A percentile compares a stretch with the other conserved stretches of the same genome.
These are phyloP conservation scores for Lactifluus piperatus DNA, from an alignment of 768 basidiomycete species.

Conservation along the genomic window DNA sequence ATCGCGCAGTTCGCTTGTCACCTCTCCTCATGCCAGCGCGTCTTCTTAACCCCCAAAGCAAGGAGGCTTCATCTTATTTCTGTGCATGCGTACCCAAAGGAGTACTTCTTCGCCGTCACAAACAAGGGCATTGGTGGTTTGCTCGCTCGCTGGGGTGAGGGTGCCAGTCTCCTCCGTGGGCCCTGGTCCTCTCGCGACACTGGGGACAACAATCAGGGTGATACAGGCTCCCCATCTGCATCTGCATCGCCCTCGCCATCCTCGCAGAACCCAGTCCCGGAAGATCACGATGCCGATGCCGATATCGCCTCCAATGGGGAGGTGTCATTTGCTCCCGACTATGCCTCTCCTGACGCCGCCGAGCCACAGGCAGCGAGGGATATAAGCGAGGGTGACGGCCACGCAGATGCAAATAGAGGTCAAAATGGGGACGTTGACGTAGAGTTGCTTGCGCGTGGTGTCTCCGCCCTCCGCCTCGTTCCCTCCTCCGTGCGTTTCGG, in stretches of 20 bases:
- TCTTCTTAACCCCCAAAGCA: constrained; percentile 64
- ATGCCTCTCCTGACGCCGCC: not conserved
- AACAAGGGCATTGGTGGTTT: constrained; percentile 85
- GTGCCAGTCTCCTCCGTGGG: constrained; percentile 67
- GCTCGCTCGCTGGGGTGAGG: constrained; percentile 73
- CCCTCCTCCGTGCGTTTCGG: constrained; percentile 68
- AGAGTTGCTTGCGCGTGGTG: constrained; percentile 41
- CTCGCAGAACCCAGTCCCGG: constrained; percentile 23
- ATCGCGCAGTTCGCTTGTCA: constrained; percentile 67
- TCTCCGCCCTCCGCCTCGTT: constrained; percentile 47
- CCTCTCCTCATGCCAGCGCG: constrained; percentile 45
- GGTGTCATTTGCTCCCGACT: not conserved
- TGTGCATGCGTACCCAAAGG: constrained; percentile 75
- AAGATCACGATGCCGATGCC: constrained; percentile 24
- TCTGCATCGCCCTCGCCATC: constrained; percentile 60
- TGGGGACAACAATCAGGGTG: constrained; percentile 18
- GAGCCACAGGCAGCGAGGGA: not conserved
- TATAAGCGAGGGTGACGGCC: not conserved
- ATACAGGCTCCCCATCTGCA: not conserved
- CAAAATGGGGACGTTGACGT: constrained; percentile 25
- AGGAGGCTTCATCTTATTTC: constrained; percentile 77
- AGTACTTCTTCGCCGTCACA: constrained; percentile 87
- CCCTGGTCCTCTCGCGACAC: constrained; percentile 52
- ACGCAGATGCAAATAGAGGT: not conserved
- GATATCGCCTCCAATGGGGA: constrained; percentile 1